phyloP scores from a whole-genome alignment of 2,329 filamentous ascomycete species.

The Xylariaceae sp. region DNA sequence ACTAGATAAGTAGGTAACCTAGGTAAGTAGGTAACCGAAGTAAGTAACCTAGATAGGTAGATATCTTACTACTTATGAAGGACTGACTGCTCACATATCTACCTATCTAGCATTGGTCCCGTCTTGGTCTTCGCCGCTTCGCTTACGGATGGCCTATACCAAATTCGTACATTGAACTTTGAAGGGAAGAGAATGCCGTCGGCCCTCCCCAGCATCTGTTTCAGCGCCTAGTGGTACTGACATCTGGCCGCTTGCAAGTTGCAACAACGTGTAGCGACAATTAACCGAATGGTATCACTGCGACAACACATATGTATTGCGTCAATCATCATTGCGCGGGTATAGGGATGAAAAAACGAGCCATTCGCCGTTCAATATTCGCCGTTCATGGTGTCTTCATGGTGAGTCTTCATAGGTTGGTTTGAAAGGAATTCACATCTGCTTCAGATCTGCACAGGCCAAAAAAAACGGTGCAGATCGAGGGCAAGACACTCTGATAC shows the following conservation, averaged over 20 bases:
- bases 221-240: not conserved
- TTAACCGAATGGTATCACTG: not conserved
- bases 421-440: not conserved
- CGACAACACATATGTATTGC: not conserved
- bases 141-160: not conserved
- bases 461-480: not conserved
- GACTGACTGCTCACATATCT: too few species aligned
- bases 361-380: too few species aligned
- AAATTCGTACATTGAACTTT: too few species aligned
- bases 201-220: not conserved
- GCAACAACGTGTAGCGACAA: not conserved
- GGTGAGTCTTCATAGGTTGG: too few species aligned
- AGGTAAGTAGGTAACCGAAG: too few species aligned
- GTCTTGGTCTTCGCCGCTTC: not conserved
- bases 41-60: too few species aligned
- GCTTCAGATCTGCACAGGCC: not conserved
- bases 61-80: too few species aligned
- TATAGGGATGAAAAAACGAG: not conserved
- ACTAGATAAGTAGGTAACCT: too few species aligned
- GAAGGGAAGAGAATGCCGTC: too few species aligned
- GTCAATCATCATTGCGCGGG: not conserved
- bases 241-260: not conserved
- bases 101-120: too few species aligned
- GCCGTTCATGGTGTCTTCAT: not conserved
- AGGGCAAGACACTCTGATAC: slow-evolving; percentile 6